Base-by-base conservation (phyloP, 345 rosid genomes). In the Turritis glabra region DNA sequence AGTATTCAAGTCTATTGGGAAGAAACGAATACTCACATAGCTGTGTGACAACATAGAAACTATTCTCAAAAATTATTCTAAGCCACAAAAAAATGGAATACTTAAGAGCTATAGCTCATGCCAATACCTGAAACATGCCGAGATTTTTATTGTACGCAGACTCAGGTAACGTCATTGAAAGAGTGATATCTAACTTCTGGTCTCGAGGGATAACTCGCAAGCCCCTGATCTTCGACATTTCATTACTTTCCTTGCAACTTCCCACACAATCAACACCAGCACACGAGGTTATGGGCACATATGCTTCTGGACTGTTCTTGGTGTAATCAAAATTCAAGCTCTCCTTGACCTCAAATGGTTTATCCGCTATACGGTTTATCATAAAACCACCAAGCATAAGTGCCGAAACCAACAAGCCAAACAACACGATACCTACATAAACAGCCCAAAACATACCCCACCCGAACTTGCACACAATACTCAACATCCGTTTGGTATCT, bases 101-200 rank as follows among this genome's bases (percentile, higher is more conserved):
- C 19, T 46, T n/a, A 17, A 14, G 5, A 52, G 64, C 32, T 5
- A 51, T 10, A 40, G 52, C 65, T 71, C 2, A 64, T 17, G 61
- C 7, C 14, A 59, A 33, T 81, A 91, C 98, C 97, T 94, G 96
- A 82, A 91, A 94, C 69, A 87, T 76, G 76, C 97, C 96, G 72
- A 91, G 96, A 40, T 85, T 82, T 82, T 82, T 84, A 82, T 94
- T 94, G 63, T 94, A 91, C 29, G 70, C 82, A 0, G 97, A 95
- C 81, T 91, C 97, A 0, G 99, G 99, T 77, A 95, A 50, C 3
- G 82, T 79, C 79, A 79, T 69, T 3, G 72, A 64, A 57, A 79
- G 72, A 27, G 56, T 32, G 71, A 74, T 23, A 35, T 64, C 67
- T 15, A 79, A 37, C 66, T 69, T 69, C 8, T 79, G 82, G 47